These are phyloP conservation scores for Picea engelmannii DNA, from an alignment of 83 land plant species.

Conservation along the genomic window DNA sequence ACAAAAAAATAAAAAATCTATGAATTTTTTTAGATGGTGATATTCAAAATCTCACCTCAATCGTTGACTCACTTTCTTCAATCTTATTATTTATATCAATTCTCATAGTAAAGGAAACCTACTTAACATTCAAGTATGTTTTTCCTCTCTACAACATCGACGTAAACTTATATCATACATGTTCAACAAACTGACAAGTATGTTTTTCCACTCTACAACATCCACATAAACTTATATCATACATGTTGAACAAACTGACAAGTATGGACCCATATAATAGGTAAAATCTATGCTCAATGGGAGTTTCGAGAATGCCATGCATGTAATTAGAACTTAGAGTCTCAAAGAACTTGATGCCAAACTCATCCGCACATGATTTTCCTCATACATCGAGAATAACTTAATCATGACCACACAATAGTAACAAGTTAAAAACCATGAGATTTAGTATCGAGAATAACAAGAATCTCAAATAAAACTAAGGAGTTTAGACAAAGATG, in stretches of 20 bases:
- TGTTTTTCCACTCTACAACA: too few species aligned
- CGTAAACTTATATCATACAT: neutral
- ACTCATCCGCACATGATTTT: constrained; percentile 85
- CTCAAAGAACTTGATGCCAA: constrained; percentile 90
- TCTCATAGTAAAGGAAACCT: constrained; percentile 68
- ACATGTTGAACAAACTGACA: neutral
- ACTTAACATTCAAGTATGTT: constrained; percentile 64
- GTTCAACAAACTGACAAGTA: neutral
- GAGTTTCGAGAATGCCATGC: neutral
- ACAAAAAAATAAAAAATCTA: neutral
- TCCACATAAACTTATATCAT: neutral
- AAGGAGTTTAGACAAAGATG: too few species aligned
- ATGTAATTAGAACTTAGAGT: constrained; percentile 50
- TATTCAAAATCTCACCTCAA: constrained; percentile 37
- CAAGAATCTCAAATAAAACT: neutral
- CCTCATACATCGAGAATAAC: constrained; percentile 80
- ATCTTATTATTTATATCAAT: constrained; percentile 70
- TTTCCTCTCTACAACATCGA: constrained; percentile 62
- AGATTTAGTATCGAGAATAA: neutral
- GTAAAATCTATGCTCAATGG: neutral
- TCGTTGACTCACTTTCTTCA: constrained; percentile 49
- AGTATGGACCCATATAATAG: neutral
- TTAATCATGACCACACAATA: constrained; percentile 19
- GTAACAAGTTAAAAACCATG: neutral
- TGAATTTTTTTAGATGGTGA: neutral